A percentile compares a stretch with the other conserved stretches of the same genome.
phyloP scores from a whole-genome alignment of 73 alveolate species.

The Paraurostyla sp. region DNA sequence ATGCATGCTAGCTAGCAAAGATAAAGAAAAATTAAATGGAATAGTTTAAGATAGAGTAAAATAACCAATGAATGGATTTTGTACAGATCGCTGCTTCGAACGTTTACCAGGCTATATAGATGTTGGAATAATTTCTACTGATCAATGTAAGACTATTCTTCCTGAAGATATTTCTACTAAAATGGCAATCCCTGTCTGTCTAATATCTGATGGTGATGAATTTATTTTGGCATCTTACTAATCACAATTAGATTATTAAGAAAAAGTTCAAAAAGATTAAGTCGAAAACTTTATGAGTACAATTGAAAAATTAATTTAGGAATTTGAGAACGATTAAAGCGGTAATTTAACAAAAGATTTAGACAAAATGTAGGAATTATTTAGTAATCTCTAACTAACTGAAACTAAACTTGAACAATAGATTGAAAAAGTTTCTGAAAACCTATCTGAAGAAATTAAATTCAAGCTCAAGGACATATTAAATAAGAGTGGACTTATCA shows the following conservation, averaged over 20 bases:
- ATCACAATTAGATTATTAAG: slow-evolving; percentile 33
- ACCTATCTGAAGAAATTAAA: not conserved
- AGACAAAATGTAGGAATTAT: slow-evolving; percentile 45
- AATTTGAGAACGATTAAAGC: not conserved
- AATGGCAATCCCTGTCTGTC: slow-evolving; percentile 67
- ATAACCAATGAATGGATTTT: slow-evolving; percentile 45
- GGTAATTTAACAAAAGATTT: slow-evolving; percentile 22
- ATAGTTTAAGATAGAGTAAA: slow-evolving; percentile 13
- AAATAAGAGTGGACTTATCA: not conserved
- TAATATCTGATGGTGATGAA: slow-evolving; percentile 43
- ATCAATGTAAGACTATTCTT: slow-evolving; percentile 15
- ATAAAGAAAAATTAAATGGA: slow-evolving; percentile 13
- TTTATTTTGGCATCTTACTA: not conserved
- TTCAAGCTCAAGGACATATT: not conserved
- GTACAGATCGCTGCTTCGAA: slow-evolving; percentile 71
- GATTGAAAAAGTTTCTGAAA: not conserved
- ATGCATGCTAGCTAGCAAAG: slow-evolving; percentile 68
- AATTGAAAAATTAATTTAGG: slow-evolving; percentile 14
- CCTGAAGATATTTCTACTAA: not conserved
- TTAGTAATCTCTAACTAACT: not conserved
- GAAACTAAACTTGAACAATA: slow-evolving; percentile 24
- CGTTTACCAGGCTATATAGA: slow-evolving; percentile 78
- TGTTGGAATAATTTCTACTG: slow-evolving; percentile 53
- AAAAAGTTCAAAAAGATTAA: not conserved
- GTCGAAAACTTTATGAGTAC: not conserved